Evolutionary conservation across 1,284 basidiomycete species (phyloP), one percentile per base, ranked within the genome.

Genomic region (Xerocomus minutiporus): DNA sequence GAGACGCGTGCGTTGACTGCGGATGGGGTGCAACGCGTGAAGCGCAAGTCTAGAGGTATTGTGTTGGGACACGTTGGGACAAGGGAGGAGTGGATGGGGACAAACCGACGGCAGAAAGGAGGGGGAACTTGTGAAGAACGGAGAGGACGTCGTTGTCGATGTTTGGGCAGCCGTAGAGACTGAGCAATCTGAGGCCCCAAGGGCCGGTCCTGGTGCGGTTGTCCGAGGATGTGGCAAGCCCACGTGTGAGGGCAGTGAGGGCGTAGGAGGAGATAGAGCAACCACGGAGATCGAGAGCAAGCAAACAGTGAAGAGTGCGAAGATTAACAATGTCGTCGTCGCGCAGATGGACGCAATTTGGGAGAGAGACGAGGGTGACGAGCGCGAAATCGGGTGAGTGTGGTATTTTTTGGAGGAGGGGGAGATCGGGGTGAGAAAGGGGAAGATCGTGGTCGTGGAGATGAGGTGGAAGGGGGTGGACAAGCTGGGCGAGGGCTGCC

Each of bases 401-500:
- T 5, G 77, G 76, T 36, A 88, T 78, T 15, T 60, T 61, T 57
- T 88, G 84, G 9, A 89, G 75, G 12, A 81, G 67, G 1, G 78
- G 78, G 1, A 86, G 65, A 57, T 81, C 71, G 7, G 61, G 59
- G 59, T 87, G 80, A 2, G 74, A 71, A 8, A 88, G 75, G 1
- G 82, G 74, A 13, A 84, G 63, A 13, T 64, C 61, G 63, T 78
- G 79, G 3, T 69, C 62, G 9, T 65, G 67, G 43, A 84, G 72
- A 5, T 52, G 45, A 0, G 63, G 44, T 0, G 86, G 85, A 7
- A 86, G 72, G 20, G 71, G 63, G 49, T 74, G 65, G 58, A 80
- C 84, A 36, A 86, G 59, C 59, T 87, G 86, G 4, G 78, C 69
- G 28, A 89, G 52, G 11, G 75, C 69, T 0, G 77, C 80, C 84